Conservation (phyloP, 2,329 filamentous ascomycete genomes). For the Alternaria viburni region DNA sequence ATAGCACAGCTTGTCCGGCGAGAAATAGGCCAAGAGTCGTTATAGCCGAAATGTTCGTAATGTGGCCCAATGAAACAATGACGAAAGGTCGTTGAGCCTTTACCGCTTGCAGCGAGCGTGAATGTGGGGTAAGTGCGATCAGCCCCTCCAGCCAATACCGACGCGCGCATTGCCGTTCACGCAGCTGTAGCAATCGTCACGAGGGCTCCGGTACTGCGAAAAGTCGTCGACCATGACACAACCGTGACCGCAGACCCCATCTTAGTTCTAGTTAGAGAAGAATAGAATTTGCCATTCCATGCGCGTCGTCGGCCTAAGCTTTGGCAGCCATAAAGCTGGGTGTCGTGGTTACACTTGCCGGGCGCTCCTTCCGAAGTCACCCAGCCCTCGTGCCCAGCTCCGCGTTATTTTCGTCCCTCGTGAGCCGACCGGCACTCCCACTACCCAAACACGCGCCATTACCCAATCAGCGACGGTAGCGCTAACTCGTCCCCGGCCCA, state of each 20-base stretch:
- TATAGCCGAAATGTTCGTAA: constrained; percentile 3
- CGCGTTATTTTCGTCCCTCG: constrained; percentile 39
- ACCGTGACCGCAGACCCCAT: constrained; percentile 10
- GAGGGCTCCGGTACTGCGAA: constrained; percentile 4
- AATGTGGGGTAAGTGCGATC: constrained; percentile 17
- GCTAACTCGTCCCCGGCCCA: constrained; percentile 31
- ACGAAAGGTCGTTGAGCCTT: constrained; percentile 23
- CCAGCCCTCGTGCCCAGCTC: constrained; percentile 25
- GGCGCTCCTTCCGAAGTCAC: constrained; percentile 25
- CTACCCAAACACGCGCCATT: constrained; percentile 15
- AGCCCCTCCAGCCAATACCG: constrained; percentile 18
- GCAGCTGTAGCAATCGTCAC: constrained; percentile 14
- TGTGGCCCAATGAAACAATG: constrained; percentile 22
- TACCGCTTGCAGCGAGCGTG: constrained; percentile 24
- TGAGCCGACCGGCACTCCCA: constrained; percentile 29
- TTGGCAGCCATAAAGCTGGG: constrained; percentile 14
- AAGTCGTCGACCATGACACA: constrained; percentile 16
- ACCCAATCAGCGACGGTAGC: constrained; percentile 33
- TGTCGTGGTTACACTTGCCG: constrained; percentile 23
- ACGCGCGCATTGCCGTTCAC: constrained; percentile 6
- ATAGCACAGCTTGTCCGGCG: constrained; percentile 8
- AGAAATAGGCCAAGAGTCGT: constrained; percentile 3
- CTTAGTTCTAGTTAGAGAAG: neutral
- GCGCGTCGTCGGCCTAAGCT: constrained; percentile 7
- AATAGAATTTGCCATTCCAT: constrained; percentile 12